phyloP scores from a whole-genome alignment of 768 basidiomycete genomes.

The Mycena filopes region DNA sequence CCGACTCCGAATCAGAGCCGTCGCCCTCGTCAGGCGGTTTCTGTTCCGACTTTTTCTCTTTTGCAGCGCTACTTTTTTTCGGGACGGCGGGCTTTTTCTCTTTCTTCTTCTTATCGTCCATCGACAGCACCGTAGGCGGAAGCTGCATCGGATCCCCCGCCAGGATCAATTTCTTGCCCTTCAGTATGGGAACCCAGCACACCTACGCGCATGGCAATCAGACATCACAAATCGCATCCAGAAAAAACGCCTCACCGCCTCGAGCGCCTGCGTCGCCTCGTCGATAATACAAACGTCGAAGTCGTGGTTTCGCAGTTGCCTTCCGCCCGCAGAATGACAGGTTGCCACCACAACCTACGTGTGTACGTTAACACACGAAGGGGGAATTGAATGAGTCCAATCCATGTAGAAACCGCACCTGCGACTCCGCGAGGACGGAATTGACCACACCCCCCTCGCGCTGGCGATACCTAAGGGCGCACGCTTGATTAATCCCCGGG shows the following conservation, averaged over 20 bases:
- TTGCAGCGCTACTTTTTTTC: neutral
- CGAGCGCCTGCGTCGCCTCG: constrained; percentile 96
- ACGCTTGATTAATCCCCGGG: constrained; percentile 1
- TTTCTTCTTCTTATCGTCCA: constrained; percentile 53
- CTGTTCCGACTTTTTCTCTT: constrained; percentile 26
- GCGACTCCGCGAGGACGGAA: constrained; percentile 81
- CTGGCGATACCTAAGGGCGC: constrained; percentile 76
- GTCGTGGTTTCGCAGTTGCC: constrained; percentile 76
- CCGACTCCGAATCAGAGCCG: constrained; percentile 21
- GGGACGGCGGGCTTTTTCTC: constrained; percentile 24
- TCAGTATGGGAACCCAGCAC: constrained; percentile 97
- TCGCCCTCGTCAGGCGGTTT: constrained; percentile 17
- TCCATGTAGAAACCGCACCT: constrained; percentile 56
- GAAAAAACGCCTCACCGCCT: constrained; percentile 70
- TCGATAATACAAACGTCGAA: constrained; percentile 98
- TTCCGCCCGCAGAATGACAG: constrained; percentile 92
- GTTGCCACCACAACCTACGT: constrained; percentile 89
- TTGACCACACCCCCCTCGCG: constrained; percentile 88
- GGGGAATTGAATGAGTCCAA: neutral
- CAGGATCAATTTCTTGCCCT: constrained; percentile 87
- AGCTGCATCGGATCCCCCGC: constrained; percentile 98
- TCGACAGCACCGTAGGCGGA: constrained; percentile 89
- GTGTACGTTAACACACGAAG: neutral
- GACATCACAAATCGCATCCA: constrained; percentile 17
- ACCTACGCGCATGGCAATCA: constrained; percentile 56